Evolutionary conservation across 139 green algal species (phyloP).

Genomic region (Chlamydomonas sp.): DNA sequence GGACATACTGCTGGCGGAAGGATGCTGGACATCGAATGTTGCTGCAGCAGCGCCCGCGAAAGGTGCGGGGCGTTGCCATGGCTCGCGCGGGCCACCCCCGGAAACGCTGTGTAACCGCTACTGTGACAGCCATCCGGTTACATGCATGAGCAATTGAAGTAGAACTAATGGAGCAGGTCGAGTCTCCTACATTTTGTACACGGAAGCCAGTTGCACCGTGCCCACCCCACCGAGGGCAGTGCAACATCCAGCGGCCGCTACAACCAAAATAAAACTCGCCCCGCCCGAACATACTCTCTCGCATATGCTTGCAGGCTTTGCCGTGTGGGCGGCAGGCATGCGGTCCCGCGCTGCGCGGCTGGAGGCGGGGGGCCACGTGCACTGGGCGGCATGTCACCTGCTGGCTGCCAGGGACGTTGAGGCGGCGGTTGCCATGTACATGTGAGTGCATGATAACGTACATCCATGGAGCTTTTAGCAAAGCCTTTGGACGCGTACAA

Average conservation of each 20-base stretch:
- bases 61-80: not conserved
- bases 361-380: constrained; percentile 2
- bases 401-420: not conserved
- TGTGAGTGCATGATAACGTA: not conserved
- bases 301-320: not conserved
- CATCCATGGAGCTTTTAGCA: not conserved
- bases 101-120: too few species aligned
- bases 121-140: too few species aligned
- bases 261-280: not conserved
- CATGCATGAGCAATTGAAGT: too few species aligned
- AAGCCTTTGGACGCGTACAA: not conserved
- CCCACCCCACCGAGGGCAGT: too few species aligned
- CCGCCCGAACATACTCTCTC: too few species aligned
- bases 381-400: constrained; percentile 14
- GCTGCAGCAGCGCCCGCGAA: constrained; percentile 5
- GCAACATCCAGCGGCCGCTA: too few species aligned
- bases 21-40: constrained; percentile 25
- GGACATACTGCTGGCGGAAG: not conserved
- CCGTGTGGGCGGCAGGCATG: not conserved
- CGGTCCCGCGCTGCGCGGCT: not conserved
- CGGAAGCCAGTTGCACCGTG: too few species aligned
- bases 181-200: too few species aligned
- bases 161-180: too few species aligned
- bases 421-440: constrained; percentile 17
- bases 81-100: not conserved